A percentile compares a stretch with the other conserved stretches of the same genome.
phyloP scores from a whole-genome alignment of 106 monocot genomes.

The Phalaenopsis equestris region DNA sequence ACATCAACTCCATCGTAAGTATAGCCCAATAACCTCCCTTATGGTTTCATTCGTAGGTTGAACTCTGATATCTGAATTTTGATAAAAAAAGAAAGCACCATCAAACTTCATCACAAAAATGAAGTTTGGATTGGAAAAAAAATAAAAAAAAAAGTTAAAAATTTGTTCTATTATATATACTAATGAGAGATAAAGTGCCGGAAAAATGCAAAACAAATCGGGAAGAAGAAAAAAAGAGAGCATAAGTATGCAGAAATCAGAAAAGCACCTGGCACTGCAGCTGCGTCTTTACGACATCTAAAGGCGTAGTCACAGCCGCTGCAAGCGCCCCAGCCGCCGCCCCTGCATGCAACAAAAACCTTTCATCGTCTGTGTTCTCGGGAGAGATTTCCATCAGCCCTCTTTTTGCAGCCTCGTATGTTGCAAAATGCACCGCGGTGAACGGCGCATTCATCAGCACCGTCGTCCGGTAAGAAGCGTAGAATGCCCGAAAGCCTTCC shows the following conservation, averaged over 20 bases:
- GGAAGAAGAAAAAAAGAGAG: not conserved
- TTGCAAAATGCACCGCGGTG: conserved; percentile 70
- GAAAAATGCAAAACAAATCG: not conserved
- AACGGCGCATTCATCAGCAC: conserved; percentile 83
- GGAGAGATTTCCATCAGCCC: conserved; percentile 33
- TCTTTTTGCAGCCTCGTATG: conserved; percentile 63
- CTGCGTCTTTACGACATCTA: conserved; percentile 95
- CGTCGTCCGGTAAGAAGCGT: conserved; percentile 55
- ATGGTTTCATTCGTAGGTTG: no score
- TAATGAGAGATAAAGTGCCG: not conserved
- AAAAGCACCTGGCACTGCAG: conserved; percentile 80
- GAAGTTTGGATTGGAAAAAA: not conserved
- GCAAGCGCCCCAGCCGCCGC: conserved; percentile 63
- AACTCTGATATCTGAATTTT: no score
- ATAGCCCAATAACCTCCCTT: no score
- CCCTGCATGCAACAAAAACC: conserved; percentile 52
- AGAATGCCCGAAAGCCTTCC: conserved; percentile 61
- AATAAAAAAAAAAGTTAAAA: not conserved
- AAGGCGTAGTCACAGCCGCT: conserved; percentile 60
- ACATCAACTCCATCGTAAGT: no score
- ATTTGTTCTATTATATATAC: not conserved
- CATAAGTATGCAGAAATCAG: not conserved
- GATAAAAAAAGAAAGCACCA: no score
- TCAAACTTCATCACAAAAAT: no score
- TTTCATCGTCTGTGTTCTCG: conserved; percentile 32